Base-by-base conservation (phyloP, 768 basidiomycete genomes). In the Clavulina sp. region DNA sequence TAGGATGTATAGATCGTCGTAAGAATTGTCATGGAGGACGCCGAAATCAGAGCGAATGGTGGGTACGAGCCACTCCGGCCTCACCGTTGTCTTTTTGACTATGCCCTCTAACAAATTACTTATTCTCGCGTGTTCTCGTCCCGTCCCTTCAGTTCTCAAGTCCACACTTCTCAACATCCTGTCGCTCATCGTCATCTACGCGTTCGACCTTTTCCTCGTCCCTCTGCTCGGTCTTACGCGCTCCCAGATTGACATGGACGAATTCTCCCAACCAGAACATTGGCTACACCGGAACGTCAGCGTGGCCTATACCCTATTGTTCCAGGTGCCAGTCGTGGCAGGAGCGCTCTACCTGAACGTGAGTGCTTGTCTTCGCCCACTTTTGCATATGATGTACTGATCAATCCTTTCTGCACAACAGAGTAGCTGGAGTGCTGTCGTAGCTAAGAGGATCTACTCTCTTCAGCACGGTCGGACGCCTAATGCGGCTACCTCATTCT, bases 341-440 rank as follows among this genome's bases (percentile, higher is more conserved):
- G 64, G 67, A 24, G 85, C 86, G 7, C 73, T 88, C 52, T 88
- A 88, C 65, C 70, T 88, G 41, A 91, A 89, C 57, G 88, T 86
- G 58, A 60, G 80, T 68, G 26, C 29, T 13, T 28, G 51, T 26
- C n/a, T 16, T 41, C 30, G 5, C 26, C 4, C 3, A 18, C 29
- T 36, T 0, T 7, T 23, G 2, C 19, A 47, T n/a, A 26, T 23
- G 26, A n/a, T 51, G 29, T 52, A 38, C 21, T 32, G 40, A 48
- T 54, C 52, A 51, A 54, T 54, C 50, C 43, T 48, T 52, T n/a
- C n/a, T n/a, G n/a, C n/a, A 56, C 40, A 30, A 43, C 63, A 89
- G 86, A 78, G 74, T 57, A 73, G 76, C 3, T 89, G 85, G 84
- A 84, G 80, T 59, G 74, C 72, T 46, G 66, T 75, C 29, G 79